Base-by-base conservation (phyloP, 2,329 filamentous ascomycete species). In the Pestalotiopsis sp. region DNA sequence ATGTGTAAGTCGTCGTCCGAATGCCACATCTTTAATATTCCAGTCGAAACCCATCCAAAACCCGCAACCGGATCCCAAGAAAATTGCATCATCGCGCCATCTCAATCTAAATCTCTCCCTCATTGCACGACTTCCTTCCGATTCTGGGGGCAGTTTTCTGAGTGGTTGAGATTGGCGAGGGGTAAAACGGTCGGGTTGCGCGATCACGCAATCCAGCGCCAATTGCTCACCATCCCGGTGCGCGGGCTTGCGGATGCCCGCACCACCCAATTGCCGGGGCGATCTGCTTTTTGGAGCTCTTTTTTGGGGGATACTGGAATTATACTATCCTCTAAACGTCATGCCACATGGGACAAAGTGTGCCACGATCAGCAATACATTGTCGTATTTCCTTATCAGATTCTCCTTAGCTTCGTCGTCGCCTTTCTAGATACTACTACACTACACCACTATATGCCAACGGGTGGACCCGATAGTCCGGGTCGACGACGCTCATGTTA, bases 151-250 rank as follows among this genome's bases (percentile, higher is more conserved):
- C 24, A n/a, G 14, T 58, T 65, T 55, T 24, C 20, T 40, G 26
- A 22, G 40, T 40, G 22, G 22, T 58, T 35, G 30, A 38, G 26
- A 55, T 55, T 48, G 65, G 65, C 65, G 65, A 66, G 57, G 65
- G 56, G 65, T 66, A 61, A 38, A 14, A n/a, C 17, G n/a, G 35
- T 65, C 20, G 44, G 63, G 5, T 44, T 38, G 22, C 35, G 52
- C 58, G 58, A 66, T 61, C 65, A 66, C 65, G 65, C 65, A 66
- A 66, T 66, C 57, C 38, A 48, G 40, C 65, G 35, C 56, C 65
- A 66, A 66, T 61, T 61, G 65, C 58, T 61, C 65, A 66, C 58
- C 65, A 66, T 66, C 65, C 44, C 65, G 62, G 48, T 48, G 20
- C 30, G 35, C 62, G 62, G 62, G 48, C 22, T 13, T 20, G 35